Percentiles rank a stretch among this genome's conserved stretches.
Conservation (phyloP, 305 asterid species). For the Fraxinus paxiana region DNA sequence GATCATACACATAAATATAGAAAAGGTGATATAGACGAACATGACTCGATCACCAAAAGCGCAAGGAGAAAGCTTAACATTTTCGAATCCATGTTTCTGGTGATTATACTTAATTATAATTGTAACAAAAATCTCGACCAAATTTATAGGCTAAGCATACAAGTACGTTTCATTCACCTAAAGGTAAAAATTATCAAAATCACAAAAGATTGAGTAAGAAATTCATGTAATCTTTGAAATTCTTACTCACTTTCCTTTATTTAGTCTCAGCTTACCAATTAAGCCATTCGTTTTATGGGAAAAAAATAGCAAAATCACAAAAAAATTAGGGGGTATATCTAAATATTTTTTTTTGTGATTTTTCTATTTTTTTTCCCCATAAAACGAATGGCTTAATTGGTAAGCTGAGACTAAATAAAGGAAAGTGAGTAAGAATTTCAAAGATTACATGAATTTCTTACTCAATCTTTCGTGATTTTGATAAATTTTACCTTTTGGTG, state of each 20-base stretch:
- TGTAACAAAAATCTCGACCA: neutral
- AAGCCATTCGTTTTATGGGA: neutral
- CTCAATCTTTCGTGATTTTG: neutral
- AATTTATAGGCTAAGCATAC: neutral
- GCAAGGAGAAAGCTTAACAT: neutral
- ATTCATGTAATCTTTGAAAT: neutral
- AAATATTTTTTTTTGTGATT: neutral
- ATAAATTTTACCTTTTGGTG: neutral
- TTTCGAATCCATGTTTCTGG: neutral
- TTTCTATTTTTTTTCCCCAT: neutral
- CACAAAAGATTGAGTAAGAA: neutral
- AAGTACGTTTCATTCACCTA: neutral
- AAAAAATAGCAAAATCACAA: neutral
- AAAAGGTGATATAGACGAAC: neutral
- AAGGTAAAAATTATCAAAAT: neutral
- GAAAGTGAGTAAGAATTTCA: neutral
- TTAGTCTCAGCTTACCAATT: neutral
- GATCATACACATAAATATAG: neutral
- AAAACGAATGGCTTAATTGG: neutral
- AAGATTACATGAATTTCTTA: neutral
- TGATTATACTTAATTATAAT: neutral
- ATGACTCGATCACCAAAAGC: neutral
- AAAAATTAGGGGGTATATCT: no score
- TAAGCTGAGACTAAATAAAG: neutral
- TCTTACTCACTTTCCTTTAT: neutral